Conservation (phyloP, 352 stramenopile species). For the Globisporangium megalacanthum region DNA sequence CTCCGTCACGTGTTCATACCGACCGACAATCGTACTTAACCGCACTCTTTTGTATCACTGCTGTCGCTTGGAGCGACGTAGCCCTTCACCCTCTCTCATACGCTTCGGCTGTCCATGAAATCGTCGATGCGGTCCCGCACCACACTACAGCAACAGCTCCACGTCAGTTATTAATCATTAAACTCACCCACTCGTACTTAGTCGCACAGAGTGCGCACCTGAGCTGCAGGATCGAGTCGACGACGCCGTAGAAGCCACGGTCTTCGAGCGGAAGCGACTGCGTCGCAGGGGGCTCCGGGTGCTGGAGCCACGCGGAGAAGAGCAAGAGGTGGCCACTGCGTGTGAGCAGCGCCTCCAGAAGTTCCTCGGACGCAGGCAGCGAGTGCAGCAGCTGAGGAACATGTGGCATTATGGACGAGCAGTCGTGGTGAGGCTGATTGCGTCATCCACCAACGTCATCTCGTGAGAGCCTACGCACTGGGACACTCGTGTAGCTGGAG, state of each 20-base stretch:
- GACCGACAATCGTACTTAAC: too few relatives aligned
- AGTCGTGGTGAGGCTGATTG: too few relatives aligned
- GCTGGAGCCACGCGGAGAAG: conserved; percentile 69
- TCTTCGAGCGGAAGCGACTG: conserved; percentile 60
- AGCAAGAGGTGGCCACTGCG: conserved; percentile 57
- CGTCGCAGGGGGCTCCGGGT: conserved; percentile 64
- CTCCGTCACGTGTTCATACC: background rate
- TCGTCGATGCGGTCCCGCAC: conserved; percentile 56
- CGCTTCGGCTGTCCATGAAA: conserved; percentile 43
- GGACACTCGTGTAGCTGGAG: conserved; percentile 68
- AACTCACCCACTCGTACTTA: background rate
- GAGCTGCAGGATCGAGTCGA: conserved; percentile 77
- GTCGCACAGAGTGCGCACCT: conserved; percentile 17
- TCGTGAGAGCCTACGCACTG: conserved; percentile 21
- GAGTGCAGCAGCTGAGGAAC: conserved; percentile 25
- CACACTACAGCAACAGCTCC: conserved; percentile 18
- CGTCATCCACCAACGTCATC: too few relatives aligned
- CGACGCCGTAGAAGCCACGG: conserved; percentile 60
- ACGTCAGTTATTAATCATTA: conserved; percentile 6
- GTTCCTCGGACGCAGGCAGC: conserved; percentile 15
- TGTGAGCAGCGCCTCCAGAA: conserved; percentile 31
- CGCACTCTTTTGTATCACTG: too few relatives aligned
- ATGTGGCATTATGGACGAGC: background rate
- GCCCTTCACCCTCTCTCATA: too few relatives aligned
- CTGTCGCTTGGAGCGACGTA: too few relatives aligned